Conservation (phyloP, 2,329 filamentous ascomycete species). For the Trichoderma sp. region DNA sequence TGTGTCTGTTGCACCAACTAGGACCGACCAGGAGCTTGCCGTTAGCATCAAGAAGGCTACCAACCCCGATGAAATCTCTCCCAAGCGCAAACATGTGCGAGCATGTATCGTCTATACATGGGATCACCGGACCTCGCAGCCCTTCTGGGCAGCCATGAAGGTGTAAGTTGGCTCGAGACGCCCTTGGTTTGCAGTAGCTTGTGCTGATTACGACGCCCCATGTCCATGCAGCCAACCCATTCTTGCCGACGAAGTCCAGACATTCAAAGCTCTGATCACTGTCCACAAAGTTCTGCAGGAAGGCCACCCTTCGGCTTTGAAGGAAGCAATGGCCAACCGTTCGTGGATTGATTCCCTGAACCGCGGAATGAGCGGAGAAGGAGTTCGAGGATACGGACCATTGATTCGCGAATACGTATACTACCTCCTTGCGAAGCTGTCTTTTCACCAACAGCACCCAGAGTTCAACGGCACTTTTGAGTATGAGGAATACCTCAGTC, state of each 20-base stretch:
- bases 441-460: slow-evolving; percentile 94
- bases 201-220: not conserved
- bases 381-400: slow-evolving; percentile 83
- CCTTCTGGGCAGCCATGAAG: slow-evolving; percentile 98
- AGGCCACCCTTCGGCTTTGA: slow-evolving; percentile 82
- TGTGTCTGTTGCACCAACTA: slow-evolving; percentile 30
- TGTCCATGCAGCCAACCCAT: slow-evolving; percentile 74
- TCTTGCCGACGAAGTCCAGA: slow-evolving; percentile 95
- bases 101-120: slow-evolving; percentile 98
- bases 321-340: slow-evolving; percentile 84
- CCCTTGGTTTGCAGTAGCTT: not conserved
- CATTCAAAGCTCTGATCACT: slow-evolving; percentile 96
- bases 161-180: slow-evolving; percentile 63
- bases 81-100: slow-evolving; percentile 89
- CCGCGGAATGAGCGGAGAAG: slow-evolving; percentile 77
- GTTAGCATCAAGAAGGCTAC: slow-evolving; percentile 71
- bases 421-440: slow-evolving; percentile 89
- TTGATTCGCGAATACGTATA: slow-evolving; percentile 96
- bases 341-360: slow-evolving; percentile 92
- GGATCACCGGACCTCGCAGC: slow-evolving; percentile 93
- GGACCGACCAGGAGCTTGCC: slow-evolving; percentile 66
- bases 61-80: slow-evolving; percentile 64
- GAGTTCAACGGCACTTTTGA: slow-evolving; percentile 99
- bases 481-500: slow-evolving; percentile 97
- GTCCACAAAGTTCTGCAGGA: slow-evolving; percentile 97